Percentiles rank a stretch among this genome's conserved stretches.
Evolutionary conservation across 1,284 basidiomycete species (phyloP).

Genomic region (Melanopsichium pennsylvanicum): DNA sequence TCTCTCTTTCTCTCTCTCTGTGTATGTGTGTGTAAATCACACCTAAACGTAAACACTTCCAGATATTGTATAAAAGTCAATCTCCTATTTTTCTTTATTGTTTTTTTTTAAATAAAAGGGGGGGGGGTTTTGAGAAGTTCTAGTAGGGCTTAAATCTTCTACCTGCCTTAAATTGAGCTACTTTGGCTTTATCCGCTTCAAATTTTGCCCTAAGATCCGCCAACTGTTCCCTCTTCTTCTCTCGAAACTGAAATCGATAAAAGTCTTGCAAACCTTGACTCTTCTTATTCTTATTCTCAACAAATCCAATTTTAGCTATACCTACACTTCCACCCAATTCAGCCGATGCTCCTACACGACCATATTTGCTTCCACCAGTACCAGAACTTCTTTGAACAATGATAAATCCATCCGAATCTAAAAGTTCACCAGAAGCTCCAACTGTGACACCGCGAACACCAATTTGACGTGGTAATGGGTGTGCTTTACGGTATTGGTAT

Average conservation of each 20-base stretch:
- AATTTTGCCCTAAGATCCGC: slow-evolving; percentile 59
- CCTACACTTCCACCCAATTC: slow-evolving; percentile 27
- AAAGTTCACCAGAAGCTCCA: slow-evolving; percentile 59
- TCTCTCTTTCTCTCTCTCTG: neutral
- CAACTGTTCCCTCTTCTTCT: slow-evolving; percentile 60
- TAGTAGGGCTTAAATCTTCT: slow-evolving; percentile 61
- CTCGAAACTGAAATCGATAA: slow-evolving; percentile 62
- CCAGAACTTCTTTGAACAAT: slow-evolving; percentile 62
- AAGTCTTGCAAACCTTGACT: slow-evolving; percentile 55
- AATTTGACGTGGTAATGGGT: slow-evolving; percentile 50
- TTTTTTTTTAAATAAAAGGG: too few relatives aligned
- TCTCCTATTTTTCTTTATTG: neutral
- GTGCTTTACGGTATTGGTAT: slow-evolving; percentile 50
- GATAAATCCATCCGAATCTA: slow-evolving; percentile 64
- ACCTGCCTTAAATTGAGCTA: slow-evolving; percentile 55
- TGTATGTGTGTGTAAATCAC: too few relatives aligned
- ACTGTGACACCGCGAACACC: slow-evolving; percentile 58
- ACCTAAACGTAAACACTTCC: too few relatives aligned
- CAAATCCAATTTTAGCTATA: slow-evolving; percentile 20
- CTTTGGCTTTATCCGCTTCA: slow-evolving; percentile 58
- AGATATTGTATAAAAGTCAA: too few relatives aligned
- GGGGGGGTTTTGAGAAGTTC: too few relatives aligned
- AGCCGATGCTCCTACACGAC: slow-evolving; percentile 41
- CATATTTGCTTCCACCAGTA: slow-evolving; percentile 37
- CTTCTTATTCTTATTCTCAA: slow-evolving; percentile 54